Conservation (phyloP, 768 basidiomycete genomes). For the Grammothele lineata region DNA sequence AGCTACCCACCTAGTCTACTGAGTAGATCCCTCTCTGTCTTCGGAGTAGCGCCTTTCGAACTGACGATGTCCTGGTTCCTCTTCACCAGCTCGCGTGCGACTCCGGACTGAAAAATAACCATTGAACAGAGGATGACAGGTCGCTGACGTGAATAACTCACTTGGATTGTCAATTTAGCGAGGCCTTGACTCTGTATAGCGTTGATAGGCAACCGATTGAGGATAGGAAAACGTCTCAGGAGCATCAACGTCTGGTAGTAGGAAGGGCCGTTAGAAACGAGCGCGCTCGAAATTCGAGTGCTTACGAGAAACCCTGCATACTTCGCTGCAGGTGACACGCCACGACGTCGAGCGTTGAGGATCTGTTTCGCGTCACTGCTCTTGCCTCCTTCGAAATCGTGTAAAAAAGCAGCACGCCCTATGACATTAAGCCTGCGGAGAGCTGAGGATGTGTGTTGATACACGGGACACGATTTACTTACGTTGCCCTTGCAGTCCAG, state of each 20-base stretch:
- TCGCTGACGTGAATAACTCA: not conserved
- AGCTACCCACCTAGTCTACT: constrained; percentile 7
- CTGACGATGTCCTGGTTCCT: not conserved
- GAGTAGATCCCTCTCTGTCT: constrained; percentile 1
- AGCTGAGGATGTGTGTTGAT: not conserved
- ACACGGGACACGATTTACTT: not conserved
- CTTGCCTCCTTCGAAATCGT: constrained; percentile 32
- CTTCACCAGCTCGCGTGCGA: constrained; percentile 2
- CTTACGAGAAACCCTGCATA: constrained; percentile 5
- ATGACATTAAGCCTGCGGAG: constrained; percentile 5
- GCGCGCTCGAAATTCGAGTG: no score
- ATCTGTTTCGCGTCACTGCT: constrained; percentile 24
- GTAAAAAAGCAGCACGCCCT: constrained; percentile 26
- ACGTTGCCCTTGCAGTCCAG: constrained; percentile 16
- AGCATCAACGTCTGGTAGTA: constrained; percentile 20
- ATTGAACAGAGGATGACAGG: not conserved
- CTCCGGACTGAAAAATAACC: constrained; percentile 1
- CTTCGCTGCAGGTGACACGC: not conserved
- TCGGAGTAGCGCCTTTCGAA: no score
- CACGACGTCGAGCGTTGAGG: constrained; percentile 11
- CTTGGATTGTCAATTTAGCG: constrained; percentile 9
- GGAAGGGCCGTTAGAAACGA: no score
- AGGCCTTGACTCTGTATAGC: constrained; percentile 19
- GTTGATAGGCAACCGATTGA: constrained; percentile 21
- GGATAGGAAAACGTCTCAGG: constrained; percentile 25